Base-by-base conservation (phyloP, 2,329 filamentous ascomycete species). In the Talaromyces sp. region DNA sequence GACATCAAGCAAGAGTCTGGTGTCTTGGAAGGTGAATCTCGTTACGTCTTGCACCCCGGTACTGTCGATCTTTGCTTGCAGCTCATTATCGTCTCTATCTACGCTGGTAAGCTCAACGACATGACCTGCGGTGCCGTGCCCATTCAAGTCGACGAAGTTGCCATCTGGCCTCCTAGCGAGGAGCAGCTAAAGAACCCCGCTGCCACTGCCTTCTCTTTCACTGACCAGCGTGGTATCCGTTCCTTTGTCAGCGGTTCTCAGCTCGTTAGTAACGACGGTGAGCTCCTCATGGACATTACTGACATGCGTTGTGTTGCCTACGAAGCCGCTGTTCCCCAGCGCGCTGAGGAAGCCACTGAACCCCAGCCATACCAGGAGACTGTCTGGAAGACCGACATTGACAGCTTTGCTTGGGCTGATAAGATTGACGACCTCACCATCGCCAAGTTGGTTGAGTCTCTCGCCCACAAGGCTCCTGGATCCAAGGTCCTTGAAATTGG, bases 31-130 rank as follows among this genome's bases (percentile, higher is more conserved):
- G 59, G 19, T 2, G 64, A 68, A 27, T 68, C 67, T 65, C 68
- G 59, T 8, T 61, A 61, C 43, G 43, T 48, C 13, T 24, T 61
- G 39, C 59, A 61, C 19, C 59, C 59, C 3, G 43, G 61, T 13
- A 64, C 67, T 2, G 52, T 72, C 11, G 70, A 72, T 60, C 41
- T 45, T 11, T 67, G 64, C 41, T 64, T 72, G 16, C 69, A 70
- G 61, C 68, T 71, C 1, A 63, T 67, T 22, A 70, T 69, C 41
- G 54, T 70, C 3, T 63, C 70, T 16, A 63, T 67, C 19, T 45
- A 70, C 39, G 54, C 43, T 22, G 70, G 69, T 27, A 33, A 43
- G 5, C 48, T 41, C 35, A 67, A 68, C 14, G 59, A 59, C 14
- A 69, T 70, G 64, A 24, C 63, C 3, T 66, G 56, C 5, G 70